Conservation (phyloP, 345 rosid genomes). For the Ceriops tagal region DNA sequence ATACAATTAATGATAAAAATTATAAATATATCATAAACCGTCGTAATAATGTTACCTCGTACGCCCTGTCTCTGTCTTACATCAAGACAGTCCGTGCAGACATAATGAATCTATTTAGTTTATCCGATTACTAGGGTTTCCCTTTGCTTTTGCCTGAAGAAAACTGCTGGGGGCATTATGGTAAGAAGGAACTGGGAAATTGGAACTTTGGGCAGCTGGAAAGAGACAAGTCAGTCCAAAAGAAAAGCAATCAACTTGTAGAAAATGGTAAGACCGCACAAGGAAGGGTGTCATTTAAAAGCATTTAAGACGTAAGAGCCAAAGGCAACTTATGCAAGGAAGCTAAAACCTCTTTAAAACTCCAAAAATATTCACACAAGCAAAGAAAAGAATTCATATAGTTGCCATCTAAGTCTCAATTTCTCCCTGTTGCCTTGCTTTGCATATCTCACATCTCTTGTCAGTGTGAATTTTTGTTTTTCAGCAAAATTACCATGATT, state of each 20-base stretch:
- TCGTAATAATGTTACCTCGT: neutral
- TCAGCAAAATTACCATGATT: constrained; percentile 26
- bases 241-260: neutral
- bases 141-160: constrained; percentile 66
- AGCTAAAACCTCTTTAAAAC: constrained; percentile 17
- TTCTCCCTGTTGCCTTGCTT: neutral
- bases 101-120: neutral
- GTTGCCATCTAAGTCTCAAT: constrained; percentile 6
- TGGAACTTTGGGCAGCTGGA: constrained; percentile 23
- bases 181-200: constrained; percentile 7
- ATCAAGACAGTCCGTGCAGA: no score
- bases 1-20: no score
- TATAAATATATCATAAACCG: no score
- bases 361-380: constrained; percentile 31
- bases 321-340: constrained; percentile 45
- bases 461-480: constrained; percentile 23
- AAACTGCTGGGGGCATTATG: constrained; percentile 39
- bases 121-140: constrained; percentile 29
- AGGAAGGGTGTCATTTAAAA: constrained; percentile 13
- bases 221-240: constrained; percentile 21
- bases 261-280: constrained; percentile 11
- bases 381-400: constrained; percentile 49
- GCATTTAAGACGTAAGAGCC: constrained; percentile 22
- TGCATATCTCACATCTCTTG: neutral
- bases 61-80: no score